Conservation (phyloP, 164 flowering plant species). For the Pachysandra terminalis region DNA sequence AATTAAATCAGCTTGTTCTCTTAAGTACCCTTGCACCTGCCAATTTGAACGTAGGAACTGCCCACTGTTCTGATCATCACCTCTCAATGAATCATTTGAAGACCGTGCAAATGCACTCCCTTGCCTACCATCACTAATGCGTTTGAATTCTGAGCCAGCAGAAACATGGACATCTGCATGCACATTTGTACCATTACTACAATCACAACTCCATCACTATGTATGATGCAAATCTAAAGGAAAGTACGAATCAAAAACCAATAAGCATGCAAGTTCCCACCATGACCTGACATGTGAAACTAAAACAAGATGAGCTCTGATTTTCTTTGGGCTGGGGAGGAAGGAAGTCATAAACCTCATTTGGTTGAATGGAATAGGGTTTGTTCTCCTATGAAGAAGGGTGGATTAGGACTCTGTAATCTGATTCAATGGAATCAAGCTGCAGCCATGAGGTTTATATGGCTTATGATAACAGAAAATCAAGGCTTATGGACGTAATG, state of each 20-base stretch:
- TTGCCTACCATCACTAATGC: slow-evolving; percentile 25
- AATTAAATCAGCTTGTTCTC: slow-evolving; percentile 75
- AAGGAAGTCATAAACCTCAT: too few relatives aligned
- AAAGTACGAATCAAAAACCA: too few relatives aligned
- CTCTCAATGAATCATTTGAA: slow-evolving; percentile 24
- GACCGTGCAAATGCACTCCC: slow-evolving; percentile 21
- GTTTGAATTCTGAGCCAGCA: slow-evolving; percentile 25
- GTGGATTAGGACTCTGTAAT: too few relatives aligned
- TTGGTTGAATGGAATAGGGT: too few relatives aligned
- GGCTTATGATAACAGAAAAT: too few relatives aligned
- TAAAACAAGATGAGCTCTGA: background rate
- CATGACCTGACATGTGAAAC: background rate
- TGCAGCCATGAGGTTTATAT: too few relatives aligned
- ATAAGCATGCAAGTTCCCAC: background rate
- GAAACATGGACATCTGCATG: slow-evolving; percentile 50
- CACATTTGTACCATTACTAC: slow-evolving; percentile 3
- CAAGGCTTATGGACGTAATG: too few relatives aligned
- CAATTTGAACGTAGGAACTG: slow-evolving; percentile 66
- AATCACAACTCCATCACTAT: too few relatives aligned
- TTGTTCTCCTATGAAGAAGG: too few relatives aligned
- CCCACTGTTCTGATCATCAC: slow-evolving; percentile 29
- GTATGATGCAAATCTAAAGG: too few relatives aligned
- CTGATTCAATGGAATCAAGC: too few relatives aligned
- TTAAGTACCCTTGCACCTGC: slow-evolving; percentile 90
- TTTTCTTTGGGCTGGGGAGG: too few relatives aligned